Evolutionary conservation across 331 rosid species (phyloP), one percentile per base, ranked within the genome.

Genomic region (Ulmus americana): DNA sequence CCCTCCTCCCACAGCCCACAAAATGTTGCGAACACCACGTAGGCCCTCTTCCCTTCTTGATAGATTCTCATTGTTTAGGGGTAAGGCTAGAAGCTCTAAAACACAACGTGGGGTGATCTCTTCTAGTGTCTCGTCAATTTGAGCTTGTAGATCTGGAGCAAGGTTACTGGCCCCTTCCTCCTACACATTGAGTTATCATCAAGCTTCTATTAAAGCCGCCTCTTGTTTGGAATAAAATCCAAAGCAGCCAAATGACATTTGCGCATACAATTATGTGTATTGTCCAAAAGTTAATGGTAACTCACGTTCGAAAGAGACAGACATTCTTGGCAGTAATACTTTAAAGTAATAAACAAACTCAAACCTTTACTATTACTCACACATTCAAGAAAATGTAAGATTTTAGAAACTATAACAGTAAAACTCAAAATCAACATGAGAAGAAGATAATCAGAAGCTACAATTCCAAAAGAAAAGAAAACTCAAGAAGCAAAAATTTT

Each of bases 1-100:
- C 6, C 98, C 98, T 70, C 95, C 97, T 65, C 98, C 98, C 74
- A 89, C 97, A 10, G 95, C 83, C 97, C 97, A 92, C 76, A 92
- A 66, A 68, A 92, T 87, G 79, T 89, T 92, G 62, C 95, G 88
- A 46, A 89, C 91, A 72, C 97, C 95, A 53, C 79, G 91, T 47
- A 92, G 91, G 66, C 97, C 98, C 81, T 92, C 97, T 77, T 76
- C 90, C 80, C 98, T 83, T 72, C 74, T 81, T 0, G 71, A 69
- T 63, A 57, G 82, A 75, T 73, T 84, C 63, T 82, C 91, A 40
- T 89, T 85, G 53, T 38, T 78, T 28, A 87, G 80, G 15, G 98
- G 90, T 63, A 89, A 82, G 60, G 88, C 89, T 67, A 92, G 73
- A 69, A 92, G 98, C 75, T 92, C 98, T 70, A 92, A 82, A 70